Conservation (phyloP, 208 protist species). For the Leishmania gerbilli region DNA sequence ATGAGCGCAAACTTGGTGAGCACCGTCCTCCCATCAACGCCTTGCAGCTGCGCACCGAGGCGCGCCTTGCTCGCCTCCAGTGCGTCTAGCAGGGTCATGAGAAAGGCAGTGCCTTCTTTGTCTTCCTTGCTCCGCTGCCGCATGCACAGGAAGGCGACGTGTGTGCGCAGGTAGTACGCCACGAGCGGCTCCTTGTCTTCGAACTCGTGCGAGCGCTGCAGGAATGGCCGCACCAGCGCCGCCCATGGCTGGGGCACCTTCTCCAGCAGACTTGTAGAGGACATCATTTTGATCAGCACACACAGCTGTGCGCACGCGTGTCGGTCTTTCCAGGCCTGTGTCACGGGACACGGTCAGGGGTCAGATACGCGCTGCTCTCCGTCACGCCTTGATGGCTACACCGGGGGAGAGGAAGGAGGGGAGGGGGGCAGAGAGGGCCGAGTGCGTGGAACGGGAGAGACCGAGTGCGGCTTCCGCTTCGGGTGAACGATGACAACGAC, state of each 20-base stretch:
- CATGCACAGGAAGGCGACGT: constrained; percentile 68
- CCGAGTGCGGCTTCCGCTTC: background rate
- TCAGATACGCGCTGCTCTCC: background rate
- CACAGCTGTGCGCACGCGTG: background rate
- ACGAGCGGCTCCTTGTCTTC: constrained; percentile 53
- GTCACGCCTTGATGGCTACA: background rate
- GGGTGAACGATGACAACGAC: background rate
- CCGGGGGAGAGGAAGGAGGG: background rate
- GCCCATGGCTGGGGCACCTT: constrained; percentile 54
- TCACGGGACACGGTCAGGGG: background rate
- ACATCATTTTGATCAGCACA: constrained; percentile 16
- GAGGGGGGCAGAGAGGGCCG: background rate
- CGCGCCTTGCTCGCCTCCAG: constrained; percentile 53
- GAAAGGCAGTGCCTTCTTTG: constrained; percentile 49
- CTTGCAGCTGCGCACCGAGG: constrained; percentile 39
- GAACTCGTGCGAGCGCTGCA: constrained; percentile 78
- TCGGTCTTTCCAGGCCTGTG: background rate
- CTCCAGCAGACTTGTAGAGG: constrained; percentile 13
- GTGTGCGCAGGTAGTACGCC: constrained; percentile 71
- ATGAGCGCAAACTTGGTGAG: constrained; percentile 67
- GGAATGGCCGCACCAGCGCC: constrained; percentile 52
- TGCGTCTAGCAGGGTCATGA: constrained; percentile 46
- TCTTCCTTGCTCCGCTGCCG: constrained; percentile 50
- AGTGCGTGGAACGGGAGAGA: background rate
- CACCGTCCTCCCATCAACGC: constrained; percentile 56